Base-by-base conservation (phyloP, 2,329 filamentous ascomycete species). In the Parafenestella ontariensis region DNA sequence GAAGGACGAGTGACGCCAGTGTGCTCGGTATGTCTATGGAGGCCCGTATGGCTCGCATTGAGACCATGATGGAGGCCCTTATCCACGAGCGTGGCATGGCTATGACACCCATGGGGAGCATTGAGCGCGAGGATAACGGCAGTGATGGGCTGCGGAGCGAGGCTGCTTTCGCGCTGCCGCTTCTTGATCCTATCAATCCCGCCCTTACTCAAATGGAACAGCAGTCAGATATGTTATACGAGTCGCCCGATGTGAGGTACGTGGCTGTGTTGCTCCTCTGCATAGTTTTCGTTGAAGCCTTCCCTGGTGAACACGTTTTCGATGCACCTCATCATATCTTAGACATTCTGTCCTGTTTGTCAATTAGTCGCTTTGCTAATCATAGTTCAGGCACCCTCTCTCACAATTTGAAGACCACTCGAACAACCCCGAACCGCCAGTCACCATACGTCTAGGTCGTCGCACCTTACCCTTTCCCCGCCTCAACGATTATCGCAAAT, bases 41-140 rank as follows among this genome's bases (percentile, higher is more conserved):
- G 52, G 62, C 62, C 23, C 70, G 72, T 28, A 75, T 75, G 72
- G 57, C 69, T 9, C 61, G 72, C 9, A 65, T 75, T 5, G 72
- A 75, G 56, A 55, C 59, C 33, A 72, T 75, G 70, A 71, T 75
- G 70, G 69, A 74, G 37, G 61, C 63, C 13, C 49, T 74, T 20
- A 60, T 74, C n/a, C 72, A 68, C 21, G 70, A 74, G 5, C 65
- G 70, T 10, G 59, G 61, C 50, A 48, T 65, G 45, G 56, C 58
- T 5, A 52, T 64, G 45, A 64, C 66, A 13, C 64, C 69, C 2
- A 54, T 61, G 41, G 61, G 59, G n/a, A 69, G 65, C 46, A 59
- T 65, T 2, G 70, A 70, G 48, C 63, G 66, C n/a, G 70, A 72
- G 1, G 65, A 67, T 1, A 53, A 53, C 11, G 46, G 52, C 24